Conservation (phyloP, 106 monocot species). For the Chionographis japonica region DNA sequence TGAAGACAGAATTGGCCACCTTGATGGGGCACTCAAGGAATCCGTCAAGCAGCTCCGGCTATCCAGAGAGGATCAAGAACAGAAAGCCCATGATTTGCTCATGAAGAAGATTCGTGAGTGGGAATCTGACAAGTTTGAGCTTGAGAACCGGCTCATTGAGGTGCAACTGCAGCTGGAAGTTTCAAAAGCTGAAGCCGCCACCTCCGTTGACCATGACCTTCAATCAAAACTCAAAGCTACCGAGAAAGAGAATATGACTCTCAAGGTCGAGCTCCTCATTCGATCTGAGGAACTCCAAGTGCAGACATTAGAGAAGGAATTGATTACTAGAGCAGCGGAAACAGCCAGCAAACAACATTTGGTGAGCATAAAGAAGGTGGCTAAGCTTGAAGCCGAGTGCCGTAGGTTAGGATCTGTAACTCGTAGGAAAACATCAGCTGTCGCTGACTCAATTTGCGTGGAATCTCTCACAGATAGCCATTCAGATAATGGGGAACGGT, state of each 20-base stretch:
- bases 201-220: slow-evolving; percentile 14
- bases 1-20: slow-evolving; percentile 58
- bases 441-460: slow-evolving; percentile 19
- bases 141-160: slow-evolving; percentile 44
- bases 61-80: slow-evolving; percentile 61
- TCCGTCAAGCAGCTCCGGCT: slow-evolving; percentile 69
- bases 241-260: slow-evolving; percentile 53
- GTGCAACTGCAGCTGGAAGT: slow-evolving; percentile 34
- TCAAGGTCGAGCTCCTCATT: slow-evolving; percentile 43
- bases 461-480: slow-evolving; percentile 64
- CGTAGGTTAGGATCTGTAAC: slow-evolving; percentile 34
- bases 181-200: slow-evolving; percentile 15
- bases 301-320: slow-evolving; percentile 53
- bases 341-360: slow-evolving; percentile 73
- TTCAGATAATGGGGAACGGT: slow-evolving; percentile 42
- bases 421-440: slow-evolving; percentile 27
- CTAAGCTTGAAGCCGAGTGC: slow-evolving; percentile 84
- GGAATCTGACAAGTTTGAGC: slow-evolving; percentile 44
- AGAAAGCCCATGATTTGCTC: slow-evolving; percentile 41
- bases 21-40: slow-evolving; percentile 76
- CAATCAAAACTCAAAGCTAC: slow-evolving; percentile 29
- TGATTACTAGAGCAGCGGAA: slow-evolving; percentile 72
- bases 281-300: slow-evolving; percentile 44
- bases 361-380: slow-evolving; percentile 74
- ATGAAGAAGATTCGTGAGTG: slow-evolving; percentile 32